A percentile compares a stretch with the other conserved stretches of the same genome.
Conservation (phyloP, 306 rosid species). For the Potentilla sterilis region DNA sequence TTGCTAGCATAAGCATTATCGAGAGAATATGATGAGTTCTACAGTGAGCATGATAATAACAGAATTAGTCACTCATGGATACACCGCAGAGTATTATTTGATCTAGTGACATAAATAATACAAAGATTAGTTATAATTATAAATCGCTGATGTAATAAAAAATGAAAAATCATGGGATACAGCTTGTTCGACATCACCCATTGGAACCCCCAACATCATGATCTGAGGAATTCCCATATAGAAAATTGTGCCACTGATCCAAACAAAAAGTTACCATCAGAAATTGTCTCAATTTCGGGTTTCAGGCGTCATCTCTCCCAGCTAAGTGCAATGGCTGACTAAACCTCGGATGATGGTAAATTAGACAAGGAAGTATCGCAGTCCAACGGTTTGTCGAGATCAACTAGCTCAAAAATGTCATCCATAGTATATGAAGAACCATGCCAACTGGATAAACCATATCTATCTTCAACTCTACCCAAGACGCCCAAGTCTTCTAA, state of each 20-base stretch:
- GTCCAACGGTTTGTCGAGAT: conserved; percentile 39
- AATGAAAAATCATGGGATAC: too few species aligned
- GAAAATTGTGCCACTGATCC: neutral
- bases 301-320: neutral
- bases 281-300: neutral
- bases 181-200: too few species aligned
- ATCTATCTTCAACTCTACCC: conserved; percentile 12
- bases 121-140: too few species aligned
- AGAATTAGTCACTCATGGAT: too few species aligned
- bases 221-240: neutral
- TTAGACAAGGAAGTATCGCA: neutral
- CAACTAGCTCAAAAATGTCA: conserved; percentile 51
- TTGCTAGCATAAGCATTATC: too few species aligned
- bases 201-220: too few species aligned
- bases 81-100: too few species aligned
- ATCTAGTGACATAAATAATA: too few species aligned
- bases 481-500: conserved; percentile 32
- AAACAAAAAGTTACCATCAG: neutral
- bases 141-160: too few species aligned
- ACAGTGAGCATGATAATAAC: too few species aligned
- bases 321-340: neutral
- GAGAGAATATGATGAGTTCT: too few species aligned
- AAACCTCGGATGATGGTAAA: neutral
- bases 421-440: conserved; percentile 10
- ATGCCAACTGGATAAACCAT: conserved; percentile 10